phyloP scores from a whole-genome alignment of 331 rosid genomes.

The Malus hybrid region DNA sequence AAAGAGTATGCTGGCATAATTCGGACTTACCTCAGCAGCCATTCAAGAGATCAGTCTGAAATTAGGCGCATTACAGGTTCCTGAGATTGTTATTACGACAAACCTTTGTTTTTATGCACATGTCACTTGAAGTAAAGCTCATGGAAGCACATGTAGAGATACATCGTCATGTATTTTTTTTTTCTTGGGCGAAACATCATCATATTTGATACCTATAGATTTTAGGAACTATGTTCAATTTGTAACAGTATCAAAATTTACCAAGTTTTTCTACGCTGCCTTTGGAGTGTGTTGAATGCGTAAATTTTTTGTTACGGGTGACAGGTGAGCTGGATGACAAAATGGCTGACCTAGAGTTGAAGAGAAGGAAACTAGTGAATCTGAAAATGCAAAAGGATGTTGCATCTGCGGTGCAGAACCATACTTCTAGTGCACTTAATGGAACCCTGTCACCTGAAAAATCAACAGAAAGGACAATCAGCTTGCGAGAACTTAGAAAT shows the following conservation, averaged over 20 bases:
- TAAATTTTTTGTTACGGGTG: slow-evolving; percentile 22
- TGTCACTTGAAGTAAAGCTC: not conserved
- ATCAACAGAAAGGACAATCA: slow-evolving; percentile 56
- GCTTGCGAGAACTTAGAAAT: slow-evolving; percentile 74
- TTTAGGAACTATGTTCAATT: slow-evolving; percentile 1
- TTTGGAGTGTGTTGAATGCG: slow-evolving; percentile 14
- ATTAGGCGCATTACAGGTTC: slow-evolving; percentile 66
- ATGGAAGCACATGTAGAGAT: not conserved
- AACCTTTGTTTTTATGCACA: not conserved
- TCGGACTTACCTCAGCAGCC: slow-evolving; percentile 33
- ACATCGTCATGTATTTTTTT: not conserved
- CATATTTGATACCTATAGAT: not conserved
- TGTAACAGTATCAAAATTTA: not conserved
- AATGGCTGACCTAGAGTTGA: slow-evolving; percentile 81
- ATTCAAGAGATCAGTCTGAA: slow-evolving; percentile 49
- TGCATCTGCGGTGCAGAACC: slow-evolving; percentile 41
- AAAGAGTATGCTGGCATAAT: slow-evolving; percentile 50
- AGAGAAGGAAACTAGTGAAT: slow-evolving; percentile 84
- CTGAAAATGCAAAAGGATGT: slow-evolving; percentile 83
- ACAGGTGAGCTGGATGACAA: slow-evolving; percentile 87
- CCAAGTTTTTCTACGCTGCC: slow-evolving; percentile 4
- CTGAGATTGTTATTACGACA: slow-evolving; percentile 13
- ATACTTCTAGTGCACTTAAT: slow-evolving; percentile 43
- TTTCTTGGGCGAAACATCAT: not conserved
- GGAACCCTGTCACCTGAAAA: slow-evolving; percentile 85